Conservation (phyloP, 176 grass and related monocot genomes). For the Alopecurus myosuroides region DNA sequence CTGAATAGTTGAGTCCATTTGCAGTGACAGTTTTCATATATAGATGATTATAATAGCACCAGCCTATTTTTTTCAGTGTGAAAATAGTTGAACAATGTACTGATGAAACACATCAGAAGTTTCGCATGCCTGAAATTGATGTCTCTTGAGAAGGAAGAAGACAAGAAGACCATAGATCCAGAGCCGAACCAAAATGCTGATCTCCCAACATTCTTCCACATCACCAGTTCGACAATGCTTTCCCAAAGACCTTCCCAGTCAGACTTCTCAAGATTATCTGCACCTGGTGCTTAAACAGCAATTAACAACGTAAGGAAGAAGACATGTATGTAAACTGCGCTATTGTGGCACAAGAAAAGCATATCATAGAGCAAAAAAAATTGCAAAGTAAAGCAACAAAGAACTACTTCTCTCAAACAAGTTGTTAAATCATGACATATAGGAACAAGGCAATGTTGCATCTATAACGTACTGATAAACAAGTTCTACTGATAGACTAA, state of each 20-base stretch:
- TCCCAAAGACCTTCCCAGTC: constrained; percentile 26
- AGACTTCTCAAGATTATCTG: constrained; percentile 1
- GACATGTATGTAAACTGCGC: neutral
- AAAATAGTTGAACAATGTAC: neutral
- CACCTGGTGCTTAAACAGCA: neutral
- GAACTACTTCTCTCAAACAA: neutral
- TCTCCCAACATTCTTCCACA: constrained; percentile 68
- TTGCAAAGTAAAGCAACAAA: neutral
- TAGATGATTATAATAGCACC: neutral
- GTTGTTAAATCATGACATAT: neutral
- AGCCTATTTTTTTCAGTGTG: neutral
- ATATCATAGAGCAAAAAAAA: neutral
- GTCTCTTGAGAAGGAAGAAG: constrained; percentile 56
- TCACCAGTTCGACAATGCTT: constrained; percentile 51
- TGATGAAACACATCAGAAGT: constrained; percentile 8
- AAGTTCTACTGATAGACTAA: neutral
- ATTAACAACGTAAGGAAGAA: neutral
- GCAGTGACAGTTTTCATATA: neutral
- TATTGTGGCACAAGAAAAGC: neutral
- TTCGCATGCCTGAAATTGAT: constrained; percentile 50
- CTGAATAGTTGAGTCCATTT: neutral
- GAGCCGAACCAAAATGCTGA: constrained; percentile 72
- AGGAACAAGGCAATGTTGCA: neutral
- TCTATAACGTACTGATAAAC: neutral
- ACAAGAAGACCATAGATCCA: constrained; percentile 58